Percentiles rank a stretch among this genome's conserved stretches.
phyloP scores from a whole-genome alignment of 768 basidiomycete genomes.

The Pleurotus citrinopileatus region DNA sequence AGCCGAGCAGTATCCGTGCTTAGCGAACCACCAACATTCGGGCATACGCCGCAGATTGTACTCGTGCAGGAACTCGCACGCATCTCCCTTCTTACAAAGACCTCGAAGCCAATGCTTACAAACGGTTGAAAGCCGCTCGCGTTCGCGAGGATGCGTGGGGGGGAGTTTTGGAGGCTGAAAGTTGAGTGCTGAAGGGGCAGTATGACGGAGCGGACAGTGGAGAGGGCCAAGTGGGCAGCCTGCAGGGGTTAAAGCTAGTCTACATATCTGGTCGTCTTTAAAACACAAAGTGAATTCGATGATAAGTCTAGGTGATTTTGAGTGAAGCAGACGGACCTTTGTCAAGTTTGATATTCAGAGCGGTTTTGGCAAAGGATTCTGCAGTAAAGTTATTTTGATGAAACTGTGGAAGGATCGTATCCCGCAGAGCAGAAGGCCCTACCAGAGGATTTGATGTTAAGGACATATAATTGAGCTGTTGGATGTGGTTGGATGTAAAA shows the following conservation, averaged over 20 bases:
- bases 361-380: slow-evolving; percentile 77
- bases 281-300: slow-evolving; percentile 4
- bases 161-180: slow-evolving; percentile 85
- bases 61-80: slow-evolving; percentile 98
- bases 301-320: not conserved
- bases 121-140: slow-evolving; percentile 85
- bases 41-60: slow-evolving; percentile 98
- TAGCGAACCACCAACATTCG: slow-evolving; percentile 98
- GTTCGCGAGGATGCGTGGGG: slow-evolving; percentile 79
- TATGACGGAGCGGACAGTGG: slow-evolving; percentile 91
- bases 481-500: not conserved
- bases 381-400: slow-evolving; percentile 90
- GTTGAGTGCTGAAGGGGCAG: slow-evolving; percentile 81
- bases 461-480: slow-evolving; percentile 26
- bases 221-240: slow-evolving; percentile 92
- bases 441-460: slow-evolving; percentile 45
- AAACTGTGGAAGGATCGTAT: slow-evolving; percentile 85
- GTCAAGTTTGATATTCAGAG: slow-evolving; percentile 85
- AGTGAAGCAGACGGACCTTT: slow-evolving; percentile 54
- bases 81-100: slow-evolving; percentile 96
- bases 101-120: slow-evolving; percentile 99
- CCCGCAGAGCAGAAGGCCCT: slow-evolving; percentile 57
- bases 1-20: slow-evolving; percentile 95
- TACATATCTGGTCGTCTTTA: slow-evolving; percentile 92
- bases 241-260: slow-evolving; percentile 72